Evolutionary conservation across 2,329 filamentous ascomycete species (phyloP).

Genomic region (Myrmaecium sp.): DNA sequence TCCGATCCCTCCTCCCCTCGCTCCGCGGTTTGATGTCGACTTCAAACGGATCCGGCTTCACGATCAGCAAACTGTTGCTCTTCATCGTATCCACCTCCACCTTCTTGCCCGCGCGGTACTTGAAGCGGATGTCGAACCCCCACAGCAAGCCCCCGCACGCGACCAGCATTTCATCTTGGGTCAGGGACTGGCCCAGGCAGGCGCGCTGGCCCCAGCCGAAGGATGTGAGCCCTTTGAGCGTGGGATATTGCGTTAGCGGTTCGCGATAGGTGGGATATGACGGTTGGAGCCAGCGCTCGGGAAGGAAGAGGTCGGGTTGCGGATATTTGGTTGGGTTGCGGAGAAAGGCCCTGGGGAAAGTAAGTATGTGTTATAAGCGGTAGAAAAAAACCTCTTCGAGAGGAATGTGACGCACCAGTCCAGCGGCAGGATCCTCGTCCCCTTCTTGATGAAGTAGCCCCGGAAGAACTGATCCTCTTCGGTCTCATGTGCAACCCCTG

Average conservation of each 20-base stretch:
- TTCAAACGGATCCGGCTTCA: conserved; percentile 38
- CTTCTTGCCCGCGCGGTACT: conserved; percentile 27
- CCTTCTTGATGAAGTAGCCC: conserved; percentile 20
- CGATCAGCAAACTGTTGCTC: conserved; percentile 38
- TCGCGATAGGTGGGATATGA: conserved; percentile 48
- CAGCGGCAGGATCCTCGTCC: conserved; percentile 7
- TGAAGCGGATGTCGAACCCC: conserved; percentile 31
- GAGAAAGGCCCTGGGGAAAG: conserved; percentile 33
- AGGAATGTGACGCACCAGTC: conserved; percentile 5
- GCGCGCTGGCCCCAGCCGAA: conserved; percentile 48
- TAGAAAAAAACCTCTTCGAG: conserved; percentile 2
- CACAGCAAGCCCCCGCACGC: conserved; percentile 33
- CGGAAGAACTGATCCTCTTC: conserved; percentile 21
- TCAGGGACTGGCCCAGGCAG: conserved; percentile 46
- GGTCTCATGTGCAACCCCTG: conserved; percentile 17
- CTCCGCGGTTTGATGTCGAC: conserved; percentile 37
- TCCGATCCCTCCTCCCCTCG: conserved; percentile 16
- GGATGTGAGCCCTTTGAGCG: conserved; percentile 45
- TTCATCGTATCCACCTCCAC: conserved; percentile 30
- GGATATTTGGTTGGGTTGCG: conserved; percentile 43
- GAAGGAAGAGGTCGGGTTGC: conserved; percentile 44
- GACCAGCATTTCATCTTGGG: conserved; percentile 36
- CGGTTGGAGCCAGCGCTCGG: conserved; percentile 46
- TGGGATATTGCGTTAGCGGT: conserved; percentile 45
- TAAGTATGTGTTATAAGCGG: not conserved